These are phyloP conservation scores for Paxillus involutus DNA, from an alignment of 768 basidiomycete species.

Conservation along the genomic window DNA sequence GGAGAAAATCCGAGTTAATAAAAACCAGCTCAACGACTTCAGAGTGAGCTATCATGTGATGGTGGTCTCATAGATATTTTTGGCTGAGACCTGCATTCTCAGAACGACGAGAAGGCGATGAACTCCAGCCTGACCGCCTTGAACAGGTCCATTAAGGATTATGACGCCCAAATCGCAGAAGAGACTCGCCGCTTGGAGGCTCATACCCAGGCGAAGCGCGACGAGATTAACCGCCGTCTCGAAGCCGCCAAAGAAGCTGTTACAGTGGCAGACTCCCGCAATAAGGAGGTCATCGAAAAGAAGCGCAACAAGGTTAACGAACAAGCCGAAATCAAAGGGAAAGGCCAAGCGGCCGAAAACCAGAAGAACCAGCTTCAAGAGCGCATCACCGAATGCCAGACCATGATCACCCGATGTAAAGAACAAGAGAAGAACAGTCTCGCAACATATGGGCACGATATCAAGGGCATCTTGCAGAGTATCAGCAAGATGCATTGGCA, in stretches of 20 bases:
- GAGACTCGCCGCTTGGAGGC: constrained; percentile 55
- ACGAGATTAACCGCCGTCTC: constrained; percentile 54
- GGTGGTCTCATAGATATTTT: not conserved
- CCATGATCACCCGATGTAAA: constrained; percentile 48
- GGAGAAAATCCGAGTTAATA: constrained; percentile 47
- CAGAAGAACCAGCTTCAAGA: constrained; percentile 33
- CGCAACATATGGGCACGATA: constrained; percentile 60
- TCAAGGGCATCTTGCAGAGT: constrained; percentile 53
- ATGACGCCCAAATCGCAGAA: constrained; percentile 47
- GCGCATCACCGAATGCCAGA: constrained; percentile 45
- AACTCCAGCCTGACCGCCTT: constrained; percentile 37
- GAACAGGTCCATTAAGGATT: constrained; percentile 32
- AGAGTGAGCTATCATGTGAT: constrained; percentile 36
- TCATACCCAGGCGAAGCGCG: constrained; percentile 61
- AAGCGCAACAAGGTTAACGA: constrained; percentile 32
- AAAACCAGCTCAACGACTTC: constrained; percentile 39
- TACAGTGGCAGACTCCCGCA: constrained; percentile 35
- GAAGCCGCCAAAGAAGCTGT: constrained; percentile 43
- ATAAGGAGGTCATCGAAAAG: constrained; percentile 30
- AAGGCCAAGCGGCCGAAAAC: constrained; percentile 38
- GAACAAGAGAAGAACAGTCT: constrained; percentile 57
- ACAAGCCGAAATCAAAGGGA: constrained; percentile 30
- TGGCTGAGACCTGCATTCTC: constrained; percentile 6
- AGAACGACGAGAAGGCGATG: constrained; percentile 57
- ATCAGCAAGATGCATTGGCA: constrained; percentile 57